A percentile compares a stretch with the other conserved stretches of the same genome.
These are phyloP conservation scores for Chrysanthemum makinoi DNA, from an alignment of 129 eudicot species.

Conservation along the genomic window DNA sequence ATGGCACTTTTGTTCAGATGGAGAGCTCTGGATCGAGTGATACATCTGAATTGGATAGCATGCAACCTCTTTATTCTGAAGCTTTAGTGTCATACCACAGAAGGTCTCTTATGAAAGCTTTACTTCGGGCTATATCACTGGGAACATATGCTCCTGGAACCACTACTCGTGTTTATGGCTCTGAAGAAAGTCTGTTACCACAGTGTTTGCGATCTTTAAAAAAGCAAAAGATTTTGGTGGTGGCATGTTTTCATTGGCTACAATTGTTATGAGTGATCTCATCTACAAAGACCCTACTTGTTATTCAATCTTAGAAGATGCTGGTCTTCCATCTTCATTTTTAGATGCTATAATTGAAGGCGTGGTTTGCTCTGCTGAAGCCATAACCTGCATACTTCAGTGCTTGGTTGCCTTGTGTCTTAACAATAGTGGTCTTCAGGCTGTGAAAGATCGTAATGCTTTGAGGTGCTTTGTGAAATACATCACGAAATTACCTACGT, in stretches of 20 bases:
- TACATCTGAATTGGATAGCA: conserved; percentile 49
- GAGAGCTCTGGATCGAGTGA: conserved; percentile 47
- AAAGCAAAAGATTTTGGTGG: too few relatives aligned
- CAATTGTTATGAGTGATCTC: conserved; percentile 94
- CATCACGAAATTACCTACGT: too few relatives aligned
- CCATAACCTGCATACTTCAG: conserved; percentile 90
- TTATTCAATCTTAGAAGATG: conserved; percentile 79
- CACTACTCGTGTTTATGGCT: too few relatives aligned
- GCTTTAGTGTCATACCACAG: conserved; percentile 83
- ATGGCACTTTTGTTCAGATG: conserved; percentile 37
- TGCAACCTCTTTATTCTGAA: conserved; percentile 85
- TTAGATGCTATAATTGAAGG: conserved; percentile 95
- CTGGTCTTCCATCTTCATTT: conserved; percentile 90
- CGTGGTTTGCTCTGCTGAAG: conserved; percentile 28
- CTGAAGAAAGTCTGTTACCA: too few relatives aligned
- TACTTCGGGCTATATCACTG: conserved; percentile 88
- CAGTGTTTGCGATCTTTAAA: too few relatives aligned
- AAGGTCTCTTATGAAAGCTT: conserved; percentile 78
- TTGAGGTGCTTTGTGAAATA: conserved; percentile 2
- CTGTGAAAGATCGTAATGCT: conserved; percentile 90
- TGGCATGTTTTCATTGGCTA: conserved; percentile 38
- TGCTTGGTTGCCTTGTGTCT: conserved; percentile 96
- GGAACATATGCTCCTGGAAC: conserved; percentile 97
- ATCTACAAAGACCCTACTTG: conserved; percentile 97
- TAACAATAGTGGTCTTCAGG: conserved; percentile 85